phyloP scores from a whole-genome alignment of 2,329 filamentous ascomycete species.

The Fusarium pininemorale region DNA sequence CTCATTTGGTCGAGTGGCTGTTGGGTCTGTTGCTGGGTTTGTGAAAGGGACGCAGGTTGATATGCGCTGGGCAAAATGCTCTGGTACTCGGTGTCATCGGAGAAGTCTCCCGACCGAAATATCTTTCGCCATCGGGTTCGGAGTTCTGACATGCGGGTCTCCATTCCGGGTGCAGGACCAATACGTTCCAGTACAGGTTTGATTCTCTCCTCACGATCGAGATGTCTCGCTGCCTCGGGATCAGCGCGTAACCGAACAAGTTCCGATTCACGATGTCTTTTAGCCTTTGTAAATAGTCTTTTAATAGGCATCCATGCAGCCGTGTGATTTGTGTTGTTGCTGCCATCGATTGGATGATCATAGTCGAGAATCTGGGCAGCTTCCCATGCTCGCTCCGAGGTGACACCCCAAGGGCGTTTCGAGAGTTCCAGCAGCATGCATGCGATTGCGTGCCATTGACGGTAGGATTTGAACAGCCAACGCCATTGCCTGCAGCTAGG shows the following conservation, averaged over 20 bases:
- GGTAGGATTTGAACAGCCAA: constrained; percentile 28
- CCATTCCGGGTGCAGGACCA: constrained; percentile 31
- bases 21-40: not conserved
- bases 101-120: constrained; percentile 17
- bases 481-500: constrained; percentile 30
- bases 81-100: not conserved
- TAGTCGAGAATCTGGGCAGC: constrained; percentile 33
- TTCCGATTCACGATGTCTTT: constrained; percentile 23
- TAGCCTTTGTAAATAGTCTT: constrained; percentile 29
- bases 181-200: constrained; percentile 31
- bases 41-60: not conserved
- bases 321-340: constrained; percentile 21
- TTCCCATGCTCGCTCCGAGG: constrained; percentile 33
- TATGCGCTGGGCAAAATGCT: constrained; percentile 4
- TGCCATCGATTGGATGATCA: constrained; percentile 29
- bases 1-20: not conserved
- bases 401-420: constrained; percentile 25
- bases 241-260: constrained; percentile 20
- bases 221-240: constrained; percentile 23
- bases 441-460: constrained; percentile 33
- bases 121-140: constrained; percentile 28
- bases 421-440: constrained; percentile 33
- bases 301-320: constrained; percentile 35
- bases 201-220: constrained; percentile 31
- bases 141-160: constrained; percentile 32